Conservation (phyloP, 495 filamentous ascomycete species). For the Penicillium canescens region DNA sequence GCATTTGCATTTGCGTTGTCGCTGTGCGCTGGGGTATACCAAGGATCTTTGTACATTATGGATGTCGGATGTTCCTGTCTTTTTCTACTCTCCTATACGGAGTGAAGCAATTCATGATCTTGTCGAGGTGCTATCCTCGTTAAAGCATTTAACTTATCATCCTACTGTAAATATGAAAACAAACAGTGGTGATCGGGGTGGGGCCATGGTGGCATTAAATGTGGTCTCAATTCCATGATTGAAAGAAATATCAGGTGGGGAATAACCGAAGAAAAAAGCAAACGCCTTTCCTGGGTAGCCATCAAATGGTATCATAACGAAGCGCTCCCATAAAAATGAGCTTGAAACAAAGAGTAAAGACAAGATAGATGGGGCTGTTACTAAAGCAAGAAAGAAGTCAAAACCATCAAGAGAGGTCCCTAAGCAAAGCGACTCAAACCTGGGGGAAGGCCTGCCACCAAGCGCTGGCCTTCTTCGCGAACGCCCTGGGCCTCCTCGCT, state of each 20-base stretch:
- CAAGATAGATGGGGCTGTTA: not conserved
- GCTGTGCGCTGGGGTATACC: constrained; percentile 14
- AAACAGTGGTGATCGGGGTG: not conserved
- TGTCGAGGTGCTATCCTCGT: not conserved
- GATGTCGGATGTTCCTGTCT: constrained; percentile 13
- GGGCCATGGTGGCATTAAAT: not conserved
- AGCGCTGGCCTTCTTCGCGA: constrained; percentile 43
- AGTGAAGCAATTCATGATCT: constrained; percentile 5
- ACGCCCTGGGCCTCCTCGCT: constrained; percentile 56
- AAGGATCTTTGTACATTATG: constrained; percentile 26
- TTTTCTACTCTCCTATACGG: constrained; percentile 8
- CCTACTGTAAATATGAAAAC: not conserved
- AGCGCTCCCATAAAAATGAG: constrained; percentile 9
- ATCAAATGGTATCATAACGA: constrained; percentile 37
- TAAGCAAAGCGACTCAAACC: constrained; percentile 37
- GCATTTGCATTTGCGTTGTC: not conserved
- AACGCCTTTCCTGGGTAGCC: constrained; percentile 22
- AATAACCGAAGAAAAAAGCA: not conserved
- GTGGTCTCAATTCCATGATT: not conserved
- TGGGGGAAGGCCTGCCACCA: constrained; percentile 44
- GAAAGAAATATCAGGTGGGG: not conserved
- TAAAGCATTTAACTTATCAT: too few relatives aligned
- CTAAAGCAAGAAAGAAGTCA: not conserved
- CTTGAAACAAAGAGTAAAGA: constrained; percentile 8
- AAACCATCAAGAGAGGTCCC: constrained; percentile 15